Conservation (phyloP, 2,329 filamentous ascomycete genomes). For the Talaromyces sp. region DNA sequence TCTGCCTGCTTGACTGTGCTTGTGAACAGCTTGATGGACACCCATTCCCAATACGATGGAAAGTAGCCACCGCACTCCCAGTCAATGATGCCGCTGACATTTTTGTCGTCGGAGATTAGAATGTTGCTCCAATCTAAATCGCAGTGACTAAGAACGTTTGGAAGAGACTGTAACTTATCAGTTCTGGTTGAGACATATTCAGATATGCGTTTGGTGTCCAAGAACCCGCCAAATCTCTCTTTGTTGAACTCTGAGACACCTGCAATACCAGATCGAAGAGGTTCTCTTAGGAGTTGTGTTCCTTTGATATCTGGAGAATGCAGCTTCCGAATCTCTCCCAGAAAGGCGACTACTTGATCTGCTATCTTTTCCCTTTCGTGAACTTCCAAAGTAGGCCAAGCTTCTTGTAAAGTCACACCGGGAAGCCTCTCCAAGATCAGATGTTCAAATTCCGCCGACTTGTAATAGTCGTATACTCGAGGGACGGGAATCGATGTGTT, state of each 20-base stretch:
- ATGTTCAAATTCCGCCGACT: background rate
- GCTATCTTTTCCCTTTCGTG: background rate
- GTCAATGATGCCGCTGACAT: constrained; percentile 11
- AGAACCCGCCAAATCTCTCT: background rate
- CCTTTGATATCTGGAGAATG: background rate
- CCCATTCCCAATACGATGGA: constrained; percentile 8
- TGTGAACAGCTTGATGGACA: background rate
- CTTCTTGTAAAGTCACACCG: background rate
- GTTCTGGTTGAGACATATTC: background rate
- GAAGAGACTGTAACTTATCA: background rate
- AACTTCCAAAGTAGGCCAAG: background rate
- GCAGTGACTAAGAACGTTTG: constrained; percentile 6
- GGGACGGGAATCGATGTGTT: background rate
- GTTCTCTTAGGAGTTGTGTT: background rate
- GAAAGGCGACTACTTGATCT: background rate
- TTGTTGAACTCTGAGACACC: background rate
- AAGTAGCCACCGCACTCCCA: constrained; percentile 9
- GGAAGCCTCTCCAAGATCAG: background rate
- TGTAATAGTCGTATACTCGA: background rate
- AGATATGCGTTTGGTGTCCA: background rate
- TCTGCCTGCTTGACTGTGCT: background rate
- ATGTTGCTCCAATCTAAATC: constrained; percentile 13
- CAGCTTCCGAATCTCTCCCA: background rate
- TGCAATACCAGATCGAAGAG: background rate
- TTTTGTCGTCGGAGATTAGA: constrained; percentile 9